phyloP scores from a whole-genome alignment of 2,329 filamentous ascomycete species.

The Escovopsis sp. region DNA sequence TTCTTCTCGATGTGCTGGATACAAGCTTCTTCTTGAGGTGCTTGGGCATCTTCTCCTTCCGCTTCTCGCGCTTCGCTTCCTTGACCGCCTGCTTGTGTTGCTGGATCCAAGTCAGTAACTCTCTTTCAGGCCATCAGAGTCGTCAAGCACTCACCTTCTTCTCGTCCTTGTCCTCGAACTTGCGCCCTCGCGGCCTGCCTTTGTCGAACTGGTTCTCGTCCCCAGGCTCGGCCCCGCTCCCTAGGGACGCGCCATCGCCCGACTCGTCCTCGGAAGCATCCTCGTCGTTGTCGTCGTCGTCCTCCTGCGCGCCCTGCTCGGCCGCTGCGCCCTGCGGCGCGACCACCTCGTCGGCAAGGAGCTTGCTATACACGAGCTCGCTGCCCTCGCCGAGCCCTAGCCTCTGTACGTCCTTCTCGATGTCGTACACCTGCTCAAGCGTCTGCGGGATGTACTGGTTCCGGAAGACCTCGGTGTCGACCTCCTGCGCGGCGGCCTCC shows the following conservation, averaged over 20 bases:
- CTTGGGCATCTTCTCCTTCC: constrained; percentile 93
- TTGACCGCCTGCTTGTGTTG: constrained; percentile 80
- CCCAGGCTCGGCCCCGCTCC: constrained; percentile 12
- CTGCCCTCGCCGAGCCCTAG: constrained; percentile 59
- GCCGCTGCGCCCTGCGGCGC: constrained; percentile 22
- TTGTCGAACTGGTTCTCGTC: constrained; percentile 47
- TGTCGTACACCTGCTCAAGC: constrained; percentile 88
- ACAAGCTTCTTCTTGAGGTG: constrained; percentile 85
- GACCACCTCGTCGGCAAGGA: constrained; percentile 58
- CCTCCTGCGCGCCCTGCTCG: constrained; percentile 22
- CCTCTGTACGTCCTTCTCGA: constrained; percentile 76
- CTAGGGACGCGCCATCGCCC: constrained; percentile 32
- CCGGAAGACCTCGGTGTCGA: constrained; percentile 85
- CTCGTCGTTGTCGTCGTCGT: constrained; percentile 9
- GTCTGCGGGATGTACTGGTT: constrained; percentile 96
- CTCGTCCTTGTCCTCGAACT: constrained; percentile 80
- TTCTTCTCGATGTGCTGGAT: constrained; percentile 43
- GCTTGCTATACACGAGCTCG: constrained; percentile 70
- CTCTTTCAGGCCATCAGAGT: no score
- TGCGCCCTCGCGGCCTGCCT: constrained; percentile 60
- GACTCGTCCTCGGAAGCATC: constrained; percentile 27
- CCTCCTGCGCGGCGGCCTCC: constrained; percentile 41
- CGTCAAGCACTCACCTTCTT: constrained; percentile 70
- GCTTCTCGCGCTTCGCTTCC: constrained; percentile 86
- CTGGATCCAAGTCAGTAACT: constrained; percentile 14